Percentiles rank a stretch among this genome's conserved stretches.
phyloP scores from a whole-genome alignment of 2,329 filamentous ascomycete genomes.

The Ophiostoma sp. region DNA sequence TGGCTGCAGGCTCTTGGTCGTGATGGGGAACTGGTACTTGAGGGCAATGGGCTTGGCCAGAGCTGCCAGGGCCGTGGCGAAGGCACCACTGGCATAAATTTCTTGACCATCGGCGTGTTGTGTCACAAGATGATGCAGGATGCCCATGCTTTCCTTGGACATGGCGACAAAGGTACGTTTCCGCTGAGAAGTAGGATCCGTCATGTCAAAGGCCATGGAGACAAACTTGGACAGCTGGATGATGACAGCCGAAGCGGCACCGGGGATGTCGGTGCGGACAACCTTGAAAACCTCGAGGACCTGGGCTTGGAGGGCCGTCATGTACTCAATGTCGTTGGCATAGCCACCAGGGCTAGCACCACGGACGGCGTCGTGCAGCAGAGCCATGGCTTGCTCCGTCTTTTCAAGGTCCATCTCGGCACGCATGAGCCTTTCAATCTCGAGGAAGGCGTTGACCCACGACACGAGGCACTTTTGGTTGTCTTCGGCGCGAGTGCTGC shows the following conservation, averaged over 20 bases:
- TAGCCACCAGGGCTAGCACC: slow-evolving; percentile 68
- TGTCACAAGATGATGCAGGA: slow-evolving; percentile 62
- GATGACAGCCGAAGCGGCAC: slow-evolving; percentile 68
- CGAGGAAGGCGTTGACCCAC: slow-evolving; percentile 74
- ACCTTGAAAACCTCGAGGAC: slow-evolving; percentile 68
- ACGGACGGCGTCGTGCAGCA: slow-evolving; percentile 70
- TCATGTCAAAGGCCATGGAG: slow-evolving; percentile 63
- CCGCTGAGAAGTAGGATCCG: slow-evolving; percentile 34
- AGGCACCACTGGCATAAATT: slow-evolving; percentile 68
- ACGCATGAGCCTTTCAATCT: slow-evolving; percentile 76
- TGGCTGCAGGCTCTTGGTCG: slow-evolving; percentile 68
- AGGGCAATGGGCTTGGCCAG: slow-evolving; percentile 69
- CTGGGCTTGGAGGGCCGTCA: slow-evolving; percentile 70
- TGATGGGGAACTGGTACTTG: slow-evolving; percentile 76
- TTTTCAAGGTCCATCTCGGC: slow-evolving; percentile 61
- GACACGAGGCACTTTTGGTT: slow-evolving; percentile 83
- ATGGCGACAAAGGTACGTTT: slow-evolving; percentile 86
- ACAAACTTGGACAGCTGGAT: slow-evolving; percentile 69
- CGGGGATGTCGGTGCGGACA: slow-evolving; percentile 65
- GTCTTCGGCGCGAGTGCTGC: slow-evolving; percentile 51
- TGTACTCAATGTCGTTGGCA: slow-evolving; percentile 69
- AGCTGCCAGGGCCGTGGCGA: slow-evolving; percentile 64
- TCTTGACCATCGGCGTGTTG: slow-evolving; percentile 62
- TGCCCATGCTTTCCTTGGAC: slow-evolving; percentile 76
- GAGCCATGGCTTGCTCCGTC: slow-evolving; percentile 66